These are phyloP conservation scores for Glebionis coronaria DNA, from an alignment of 129 eudicot genomes.

Conservation along the genomic window DNA sequence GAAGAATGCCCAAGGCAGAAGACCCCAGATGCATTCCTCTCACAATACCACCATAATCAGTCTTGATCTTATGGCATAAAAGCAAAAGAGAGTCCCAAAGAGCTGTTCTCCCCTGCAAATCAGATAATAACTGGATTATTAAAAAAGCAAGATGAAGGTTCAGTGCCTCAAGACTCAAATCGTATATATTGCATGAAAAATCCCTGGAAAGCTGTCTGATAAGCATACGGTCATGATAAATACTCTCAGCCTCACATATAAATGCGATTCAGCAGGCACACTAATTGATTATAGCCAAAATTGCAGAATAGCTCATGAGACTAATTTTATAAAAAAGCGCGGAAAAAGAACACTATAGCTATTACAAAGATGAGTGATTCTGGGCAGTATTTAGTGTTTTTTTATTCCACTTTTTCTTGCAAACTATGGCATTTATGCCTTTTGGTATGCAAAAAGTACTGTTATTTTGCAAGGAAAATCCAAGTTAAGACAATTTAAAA, in stretches of 20 bases:
- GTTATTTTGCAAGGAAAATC: slow-evolving; percentile 11
- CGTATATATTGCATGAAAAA: background rate
- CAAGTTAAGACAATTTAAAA: slow-evolving; percentile 3
- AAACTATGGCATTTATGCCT: background rate
- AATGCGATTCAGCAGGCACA: too few relatives aligned
- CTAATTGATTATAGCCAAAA: too few relatives aligned
- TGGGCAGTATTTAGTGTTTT: background rate
- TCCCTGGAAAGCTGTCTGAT: background rate
- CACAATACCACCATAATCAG: slow-evolving; percentile 62
- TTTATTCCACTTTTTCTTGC: background rate
- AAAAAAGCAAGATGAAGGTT: background rate
- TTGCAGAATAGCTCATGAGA: too few relatives aligned
- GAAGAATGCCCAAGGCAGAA: slow-evolving; percentile 71
- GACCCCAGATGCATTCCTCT: slow-evolving; percentile 94
- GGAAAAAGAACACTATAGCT: too few relatives aligned
- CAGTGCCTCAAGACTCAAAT: background rate
- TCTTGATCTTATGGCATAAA: slow-evolving; percentile 73
- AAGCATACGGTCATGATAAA: background rate
- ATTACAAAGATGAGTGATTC: too few relatives aligned
- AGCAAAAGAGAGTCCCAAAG: slow-evolving; percentile 96
- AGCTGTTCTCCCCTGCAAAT: slow-evolving; percentile 87
- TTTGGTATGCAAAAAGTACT: background rate
- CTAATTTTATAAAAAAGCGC: too few relatives aligned
- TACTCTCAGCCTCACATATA: background rate
- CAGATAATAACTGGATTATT: background rate